Evolutionary conservation across 495 filamentous ascomycete genomes (phyloP).

Genomic region (Aspergillus egyptiacus): DNA sequence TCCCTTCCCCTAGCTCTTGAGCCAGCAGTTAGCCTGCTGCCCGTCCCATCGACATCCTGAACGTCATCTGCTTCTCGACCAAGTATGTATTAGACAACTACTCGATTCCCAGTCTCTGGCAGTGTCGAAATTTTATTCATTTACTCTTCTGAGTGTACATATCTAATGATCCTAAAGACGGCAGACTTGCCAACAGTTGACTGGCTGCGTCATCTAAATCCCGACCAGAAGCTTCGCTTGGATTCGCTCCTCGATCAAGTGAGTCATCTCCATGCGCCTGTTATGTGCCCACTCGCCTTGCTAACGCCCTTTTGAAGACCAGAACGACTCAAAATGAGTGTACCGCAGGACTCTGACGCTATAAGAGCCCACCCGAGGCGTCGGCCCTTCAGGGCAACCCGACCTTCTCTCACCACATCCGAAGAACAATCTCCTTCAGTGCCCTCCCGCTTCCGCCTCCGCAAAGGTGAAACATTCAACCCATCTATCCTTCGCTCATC

Average conservation of each 20-base stretch:
- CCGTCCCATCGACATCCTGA: background rate
- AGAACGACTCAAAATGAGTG: slow-evolving; percentile 11
- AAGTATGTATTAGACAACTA: background rate
- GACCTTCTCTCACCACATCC: slow-evolving; percentile 25
- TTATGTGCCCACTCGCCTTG: background rate
- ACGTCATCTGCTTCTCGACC: background rate
- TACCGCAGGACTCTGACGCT: slow-evolving; percentile 7
- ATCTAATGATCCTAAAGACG: slow-evolving; percentile 1
- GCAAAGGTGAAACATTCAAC: slow-evolving; percentile 50
- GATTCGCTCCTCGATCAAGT: slow-evolving; percentile 4
- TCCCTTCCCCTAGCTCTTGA: background rate
- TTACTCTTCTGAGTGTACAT: background rate
- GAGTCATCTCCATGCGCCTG: slow-evolving; percentile 10
- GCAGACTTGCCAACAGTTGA: background rate
- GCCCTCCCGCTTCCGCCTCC: slow-evolving; percentile 29
- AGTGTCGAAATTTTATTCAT: background rate
- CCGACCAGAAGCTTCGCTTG: slow-evolving; percentile 7
- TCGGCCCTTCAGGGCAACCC: slow-evolving; percentile 29
- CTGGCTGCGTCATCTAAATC: slow-evolving; percentile 2
- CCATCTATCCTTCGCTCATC: slow-evolving; percentile 38
- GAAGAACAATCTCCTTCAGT: slow-evolving; percentile 12
- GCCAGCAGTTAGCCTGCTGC: background rate
- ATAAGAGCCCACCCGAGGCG: slow-evolving; percentile 16
- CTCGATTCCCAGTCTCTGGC: background rate
- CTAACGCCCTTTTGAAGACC: slow-evolving; percentile 2